phyloP scores from a whole-genome alignment of 1,284 basidiomycete genomes.

The Ustilago sp. region DNA sequence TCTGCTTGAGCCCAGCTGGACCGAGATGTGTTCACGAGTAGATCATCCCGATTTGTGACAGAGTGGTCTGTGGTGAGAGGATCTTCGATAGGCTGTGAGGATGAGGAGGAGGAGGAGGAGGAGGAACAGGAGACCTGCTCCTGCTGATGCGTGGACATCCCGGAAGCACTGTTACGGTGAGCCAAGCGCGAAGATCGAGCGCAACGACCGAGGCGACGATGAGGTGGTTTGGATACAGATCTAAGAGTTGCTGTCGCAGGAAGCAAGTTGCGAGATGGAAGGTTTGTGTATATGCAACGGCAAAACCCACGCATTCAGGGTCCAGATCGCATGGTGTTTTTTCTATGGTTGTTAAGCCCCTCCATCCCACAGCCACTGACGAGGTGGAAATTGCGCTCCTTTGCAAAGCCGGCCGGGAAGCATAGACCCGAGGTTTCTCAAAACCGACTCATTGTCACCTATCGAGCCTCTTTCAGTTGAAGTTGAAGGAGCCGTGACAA shows the following conservation, averaged over 20 bases:
- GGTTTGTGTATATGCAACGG: neutral
- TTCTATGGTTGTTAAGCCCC: too few relatives aligned
- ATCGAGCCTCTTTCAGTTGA: too few relatives aligned
- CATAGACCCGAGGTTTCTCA: too few relatives aligned
- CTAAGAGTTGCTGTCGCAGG: neutral
- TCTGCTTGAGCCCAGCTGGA: neutral
- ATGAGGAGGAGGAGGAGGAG: conserved; percentile 1
- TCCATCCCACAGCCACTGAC: too few relatives aligned
- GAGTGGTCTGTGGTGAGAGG: neutral
- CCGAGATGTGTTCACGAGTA: neutral
- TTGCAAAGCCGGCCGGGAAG: too few relatives aligned
- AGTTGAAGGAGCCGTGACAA: too few relatives aligned
- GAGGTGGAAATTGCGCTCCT: too few relatives aligned
- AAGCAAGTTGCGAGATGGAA: neutral
- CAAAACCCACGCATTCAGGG: neutral
- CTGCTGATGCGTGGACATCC: neutral
- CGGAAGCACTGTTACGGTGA: too few relatives aligned
- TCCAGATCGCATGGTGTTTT: neutral
- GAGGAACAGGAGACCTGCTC: conserved; percentile 5
- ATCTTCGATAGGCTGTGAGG: neutral
- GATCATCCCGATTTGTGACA: neutral
- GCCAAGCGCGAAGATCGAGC: neutral
- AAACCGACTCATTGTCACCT: too few relatives aligned
- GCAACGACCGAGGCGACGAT: neutral
- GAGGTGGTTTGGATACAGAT: neutral